Evolutionary conservation across 2,329 filamentous ascomycete genomes (phyloP), one percentile per base, ranked within the genome.

Genomic region (Mollisia scopiformis): DNA sequence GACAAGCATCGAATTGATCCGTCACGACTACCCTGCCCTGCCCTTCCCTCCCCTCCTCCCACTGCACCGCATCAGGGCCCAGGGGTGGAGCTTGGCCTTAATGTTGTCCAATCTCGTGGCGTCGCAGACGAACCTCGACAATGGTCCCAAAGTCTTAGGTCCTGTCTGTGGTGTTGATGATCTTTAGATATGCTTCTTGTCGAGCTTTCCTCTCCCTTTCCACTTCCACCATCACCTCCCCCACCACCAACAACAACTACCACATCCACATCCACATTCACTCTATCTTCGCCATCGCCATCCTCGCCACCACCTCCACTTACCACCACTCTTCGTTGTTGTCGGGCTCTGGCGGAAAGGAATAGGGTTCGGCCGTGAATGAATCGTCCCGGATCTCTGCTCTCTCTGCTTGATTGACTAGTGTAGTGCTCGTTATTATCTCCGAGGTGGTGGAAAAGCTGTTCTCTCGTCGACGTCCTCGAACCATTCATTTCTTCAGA

Each of bases 1-100:
- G 68, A 71, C 68, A 67, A 66, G 68, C 68, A 69, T 71, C 63
- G 61, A 67, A 65, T 64, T 67, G 65, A 64, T 63, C 63, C 68
- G 62, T 63, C 61, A 62, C 62, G 62, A 63, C 57, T 58, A 57
- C 51, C 63, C 64, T 66, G 62, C n/a, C n/a, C n/a, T n/a, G n/a
- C n/a, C n/a, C n/a, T n/a, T n/a, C n/a, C n/a, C n/a, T n/a, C n/a
- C n/a, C n/a, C n/a, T n/a, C n/a, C n/a, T n/a, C n/a, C n/a, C n/a
- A n/a, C n/a, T n/a, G n/a, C n/a, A n/a, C n/a, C n/a, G n/a, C n/a
- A n/a, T n/a, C n/a, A n/a, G n/a, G n/a, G n/a, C n/a, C n/a, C n/a
- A n/a, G 65, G 62, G 57, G 35, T 39, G 54, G 51, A 59, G 61
- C 55, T 62, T 59, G 61, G 54, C 66, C 37, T 63, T 55, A 58